Percentiles rank a stretch among this genome's conserved stretches.
phyloP scores from a whole-genome alignment of 129 eudicot genomes.

The Mikania micrantha region DNA sequence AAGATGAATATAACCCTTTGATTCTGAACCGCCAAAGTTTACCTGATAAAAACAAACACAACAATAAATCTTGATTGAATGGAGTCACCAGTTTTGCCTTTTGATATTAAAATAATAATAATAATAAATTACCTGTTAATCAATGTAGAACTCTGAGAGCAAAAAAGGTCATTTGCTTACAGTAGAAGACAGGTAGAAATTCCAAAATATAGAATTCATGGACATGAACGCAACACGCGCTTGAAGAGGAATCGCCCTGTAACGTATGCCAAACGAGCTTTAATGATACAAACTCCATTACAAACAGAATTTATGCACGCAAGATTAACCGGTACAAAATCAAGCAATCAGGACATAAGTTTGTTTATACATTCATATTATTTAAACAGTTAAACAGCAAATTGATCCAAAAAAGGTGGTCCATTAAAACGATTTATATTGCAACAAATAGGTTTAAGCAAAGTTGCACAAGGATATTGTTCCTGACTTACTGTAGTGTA shows the following conservation, averaged over 20 bases:
- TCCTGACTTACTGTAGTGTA: no score
- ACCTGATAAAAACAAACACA: neutral
- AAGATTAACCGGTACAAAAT: neutral
- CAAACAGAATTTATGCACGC: neutral
- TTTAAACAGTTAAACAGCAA: neutral
- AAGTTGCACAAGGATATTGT: no score
- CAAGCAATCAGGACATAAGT: neutral
- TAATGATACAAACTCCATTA: neutral
- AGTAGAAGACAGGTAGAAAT: constrained; percentile 80
- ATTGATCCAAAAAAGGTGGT: neutral
- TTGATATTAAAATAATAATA: no score
- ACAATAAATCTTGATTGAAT: neutral
- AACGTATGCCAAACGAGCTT: constrained; percentile 5
- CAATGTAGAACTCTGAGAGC: neutral
- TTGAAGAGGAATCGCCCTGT: constrained; percentile 91
- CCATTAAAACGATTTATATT: neutral
- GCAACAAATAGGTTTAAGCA: neutral
- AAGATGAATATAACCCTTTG: neutral
- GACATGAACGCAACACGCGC: constrained; percentile 99
- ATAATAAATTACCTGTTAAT: neutral
- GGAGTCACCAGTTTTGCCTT: neutral
- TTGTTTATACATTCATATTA: neutral
- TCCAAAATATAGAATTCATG: constrained; percentile 85
- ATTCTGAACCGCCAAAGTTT: neutral
- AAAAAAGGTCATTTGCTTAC: constrained; percentile 50